Base-by-base conservation (phyloP, 164 flowering plant species). In the Chimonanthus salicifolius region DNA sequence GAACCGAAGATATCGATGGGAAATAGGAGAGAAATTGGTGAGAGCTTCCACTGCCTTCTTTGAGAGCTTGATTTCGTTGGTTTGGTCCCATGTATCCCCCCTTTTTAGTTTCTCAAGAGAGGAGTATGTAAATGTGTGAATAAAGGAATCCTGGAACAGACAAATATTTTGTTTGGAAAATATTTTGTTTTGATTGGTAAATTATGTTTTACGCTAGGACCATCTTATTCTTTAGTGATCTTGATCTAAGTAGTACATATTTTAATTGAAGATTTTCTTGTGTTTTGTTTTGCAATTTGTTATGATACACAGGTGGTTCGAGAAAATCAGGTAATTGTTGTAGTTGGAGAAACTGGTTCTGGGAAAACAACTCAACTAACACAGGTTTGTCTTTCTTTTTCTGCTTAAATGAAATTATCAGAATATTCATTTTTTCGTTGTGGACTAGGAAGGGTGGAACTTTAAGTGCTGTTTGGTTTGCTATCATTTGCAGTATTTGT, bases 321-420 rank as follows among this genome's bases (percentile, higher is more conserved):
- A 6, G 99, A 95, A 81, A 95, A 95, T 80, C 99, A 93, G 80
- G 89, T 95, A 67, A 78, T 93, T 7, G 88, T 95, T 44, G 96
- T 95, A 18, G 98, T 95, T 71, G 99, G 99, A 67, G 99, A 95
- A 85, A 95, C 99, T 78, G 98, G 98, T 80, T 95, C 98, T 10
- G 99, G 99, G 71, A 95, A 95, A 75, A 95, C 98, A 6, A 95
- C 98, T 74, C 99, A 95, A 74, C 88, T 95, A 48, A 93, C 99
- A 16, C 98, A 94, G 97, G 98, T 92, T 70, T 67, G 2, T 58
- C 20, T 2, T 10, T 11, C 60, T 54, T 54, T 4, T 54, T 11
- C 60, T 11, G 33, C 11, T 54, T 54, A n/a, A 54, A 54, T n/a
- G 10, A 11, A 54, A 10, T 10, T 13, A 10, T 54, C 10, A 15